Conservation (phyloP, 2,329 filamentous ascomycete species). For the Claviceps sorghi region DNA sequence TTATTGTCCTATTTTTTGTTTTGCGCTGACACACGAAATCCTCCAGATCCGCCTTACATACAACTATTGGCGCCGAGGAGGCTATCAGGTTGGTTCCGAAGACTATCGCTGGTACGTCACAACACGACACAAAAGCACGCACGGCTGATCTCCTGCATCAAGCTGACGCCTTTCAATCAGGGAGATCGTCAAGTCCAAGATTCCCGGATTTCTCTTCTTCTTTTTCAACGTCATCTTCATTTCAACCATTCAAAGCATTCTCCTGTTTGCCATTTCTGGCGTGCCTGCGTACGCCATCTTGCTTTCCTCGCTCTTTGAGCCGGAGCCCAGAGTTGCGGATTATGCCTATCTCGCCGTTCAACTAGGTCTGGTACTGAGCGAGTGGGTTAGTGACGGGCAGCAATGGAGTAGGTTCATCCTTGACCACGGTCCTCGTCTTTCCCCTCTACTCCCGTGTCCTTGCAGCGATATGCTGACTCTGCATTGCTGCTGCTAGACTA, state of each 20-base stretch:
- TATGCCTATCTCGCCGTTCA: slow-evolving; percentile 30
- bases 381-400: slow-evolving; percentile 79
- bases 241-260: slow-evolving; percentile 63
- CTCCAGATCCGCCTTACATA: slow-evolving; percentile 63
- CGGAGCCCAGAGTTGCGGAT: slow-evolving; percentile 29
- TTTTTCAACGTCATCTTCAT: slow-evolving; percentile 86
- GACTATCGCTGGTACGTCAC: slow-evolving; percentile 67
- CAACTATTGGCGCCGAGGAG: slow-evolving; percentile 95
- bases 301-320: slow-evolving; percentile 51
- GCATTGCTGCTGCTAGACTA: slow-evolving; percentile 37
- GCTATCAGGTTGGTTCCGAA: slow-evolving; percentile 76
- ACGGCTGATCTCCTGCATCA: neutral
- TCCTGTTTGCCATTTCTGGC: slow-evolving; percentile 64
- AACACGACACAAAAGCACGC: no score
- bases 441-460: neutral
- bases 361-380: slow-evolving; percentile 41
- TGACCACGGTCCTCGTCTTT: no score
- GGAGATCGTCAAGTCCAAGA: slow-evolving; percentile 54
- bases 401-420: slow-evolving; percentile 57
- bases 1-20: neutral
- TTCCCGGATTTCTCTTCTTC: slow-evolving; percentile 56
- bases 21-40: neutral
- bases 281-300: slow-evolving; percentile 71
- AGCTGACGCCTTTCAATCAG: slow-evolving; percentile 18
- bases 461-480: neutral